Evolutionary conservation across 768 basidiomycete genomes (phyloP), one percentile per base, ranked within the genome.

Genomic region (Kockovaella imperatae): DNA sequence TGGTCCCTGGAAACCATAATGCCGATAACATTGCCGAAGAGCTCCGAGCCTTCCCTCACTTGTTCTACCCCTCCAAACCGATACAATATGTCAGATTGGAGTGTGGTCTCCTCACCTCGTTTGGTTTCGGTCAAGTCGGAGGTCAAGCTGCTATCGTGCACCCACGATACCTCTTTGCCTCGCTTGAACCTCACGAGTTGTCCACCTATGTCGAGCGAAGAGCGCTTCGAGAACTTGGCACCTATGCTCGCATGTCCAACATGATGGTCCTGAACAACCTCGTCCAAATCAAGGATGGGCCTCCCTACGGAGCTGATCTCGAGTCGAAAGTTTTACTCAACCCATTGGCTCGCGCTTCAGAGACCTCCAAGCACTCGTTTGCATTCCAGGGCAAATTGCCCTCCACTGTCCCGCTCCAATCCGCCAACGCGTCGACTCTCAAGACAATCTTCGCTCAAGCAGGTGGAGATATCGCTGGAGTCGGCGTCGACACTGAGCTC

Each of bases 1-100:
- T 93, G 54, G 77, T 99, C 55, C 91, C 95, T 5, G 91, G 90
- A 34, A 97, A 97, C 71, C 87, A 87, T 72, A 99, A 97, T 66
- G 81, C 96, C 69, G 93, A 99, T 72, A 81, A 86, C 35, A 87
- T 80, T 50, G 65, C 73, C 25, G 67, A 71, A 31, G 81, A 83
- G 66, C 89, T 99, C 75, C 83, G 86, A 63, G 79, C 88, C 48
- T 88, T 87, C 68, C 82, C 81, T 50, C 81, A 84, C 75, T 79
- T 99, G 48, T 81, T 99, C 80, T 99, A 95, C 84, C 95, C 93
- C 5, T 99, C 95, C 20, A 90, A 84, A 75, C 80, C 91, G 3
- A 88, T 99, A 58, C 80, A 89, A 67, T 96, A 93, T 4, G 91
- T 96, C 60, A 86, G 87, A 53, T 82, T 96, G 10, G 65, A 71